phyloP scores from a whole-genome alignment of 495 filamentous ascomycete genomes.

The Podospora conica region DNA sequence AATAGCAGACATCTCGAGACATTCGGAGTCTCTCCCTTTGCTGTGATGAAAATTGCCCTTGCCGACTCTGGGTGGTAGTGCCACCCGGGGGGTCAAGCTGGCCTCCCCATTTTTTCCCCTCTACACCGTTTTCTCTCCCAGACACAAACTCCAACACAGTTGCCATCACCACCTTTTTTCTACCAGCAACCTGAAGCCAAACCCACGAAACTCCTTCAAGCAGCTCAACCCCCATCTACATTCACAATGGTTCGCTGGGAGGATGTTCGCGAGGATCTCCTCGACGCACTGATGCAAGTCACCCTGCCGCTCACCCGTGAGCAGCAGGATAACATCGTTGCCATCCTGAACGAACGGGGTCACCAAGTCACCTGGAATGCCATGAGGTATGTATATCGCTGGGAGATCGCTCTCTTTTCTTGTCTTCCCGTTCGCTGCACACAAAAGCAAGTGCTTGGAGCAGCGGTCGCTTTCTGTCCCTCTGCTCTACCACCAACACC shows the following conservation, averaged over 20 bases:
- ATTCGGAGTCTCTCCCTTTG: neutral
- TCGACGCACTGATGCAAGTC: slow-evolving; percentile 21
- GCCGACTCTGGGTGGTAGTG: neutral
- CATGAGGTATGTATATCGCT: slow-evolving; percentile 26
- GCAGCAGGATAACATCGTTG: slow-evolving; percentile 25
- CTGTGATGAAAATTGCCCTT: neutral
- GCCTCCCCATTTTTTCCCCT: neutral
- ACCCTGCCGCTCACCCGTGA: slow-evolving; percentile 19
- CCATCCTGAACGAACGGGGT: slow-evolving; percentile 17
- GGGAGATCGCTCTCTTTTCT: neutral
- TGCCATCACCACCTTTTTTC: neutral
- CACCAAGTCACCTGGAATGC: slow-evolving; percentile 32
- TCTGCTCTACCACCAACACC: neutral
- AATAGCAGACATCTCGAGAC: neutral
- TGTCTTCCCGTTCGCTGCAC: neutral
- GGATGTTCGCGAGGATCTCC: slow-evolving; percentile 28
- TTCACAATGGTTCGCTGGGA: slow-evolving; percentile 23
- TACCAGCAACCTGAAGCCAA: neutral
- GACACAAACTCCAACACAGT: neutral
- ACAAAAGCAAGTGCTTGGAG: neutral
- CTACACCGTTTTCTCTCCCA: neutral
- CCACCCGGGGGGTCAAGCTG: neutral
- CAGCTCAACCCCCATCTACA: neutral
- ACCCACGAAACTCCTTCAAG: neutral
- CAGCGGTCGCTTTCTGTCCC: neutral